Conservation (phyloP, 1,284 basidiomycete species). For the Moesziomyces globuligerus region DNA sequence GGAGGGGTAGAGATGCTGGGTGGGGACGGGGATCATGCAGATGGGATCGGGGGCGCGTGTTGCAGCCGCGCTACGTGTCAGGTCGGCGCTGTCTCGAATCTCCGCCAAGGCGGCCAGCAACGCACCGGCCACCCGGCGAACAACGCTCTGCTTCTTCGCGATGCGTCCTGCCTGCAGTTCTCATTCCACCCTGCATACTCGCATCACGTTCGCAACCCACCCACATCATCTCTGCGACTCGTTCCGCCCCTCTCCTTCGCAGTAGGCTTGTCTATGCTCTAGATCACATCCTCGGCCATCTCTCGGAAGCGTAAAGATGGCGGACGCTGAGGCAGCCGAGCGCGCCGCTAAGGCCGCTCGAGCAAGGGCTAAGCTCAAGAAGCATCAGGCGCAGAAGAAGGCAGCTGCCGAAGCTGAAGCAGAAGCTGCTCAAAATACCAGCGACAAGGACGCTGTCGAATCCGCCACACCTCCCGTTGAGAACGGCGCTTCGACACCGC, state of each 20-base stretch:
- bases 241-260: too few species aligned
- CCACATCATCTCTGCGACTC: not conserved
- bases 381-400: slow-evolving; percentile 54
- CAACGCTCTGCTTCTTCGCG: not conserved
- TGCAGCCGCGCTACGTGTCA: not conserved
- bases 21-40: not conserved
- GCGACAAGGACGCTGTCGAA: slow-evolving; percentile 17
- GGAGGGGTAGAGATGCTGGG: not conserved
- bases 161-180: not conserved
- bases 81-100: not conserved
- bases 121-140: not conserved
- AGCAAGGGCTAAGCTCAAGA: slow-evolving; percentile 51
- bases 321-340: slow-evolving; percentile 49
- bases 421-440: slow-evolving; percentile 1
- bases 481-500: slow-evolving; percentile 15
- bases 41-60: too few species aligned
- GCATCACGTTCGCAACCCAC: too few species aligned
- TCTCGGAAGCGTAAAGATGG: slow-evolving; percentile 21
- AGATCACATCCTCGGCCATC: too few species aligned
- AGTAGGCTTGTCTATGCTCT: too few species aligned
- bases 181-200: not conserved
- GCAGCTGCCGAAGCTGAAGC: slow-evolving; percentile 44
- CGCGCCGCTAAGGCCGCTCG: slow-evolving; percentile 54
- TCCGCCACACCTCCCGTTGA: slow-evolving; percentile 7
- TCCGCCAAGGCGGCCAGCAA: not conserved